phyloP scores from a whole-genome alignment of 176 grass and related monocot species.

The Poa annua region DNA sequence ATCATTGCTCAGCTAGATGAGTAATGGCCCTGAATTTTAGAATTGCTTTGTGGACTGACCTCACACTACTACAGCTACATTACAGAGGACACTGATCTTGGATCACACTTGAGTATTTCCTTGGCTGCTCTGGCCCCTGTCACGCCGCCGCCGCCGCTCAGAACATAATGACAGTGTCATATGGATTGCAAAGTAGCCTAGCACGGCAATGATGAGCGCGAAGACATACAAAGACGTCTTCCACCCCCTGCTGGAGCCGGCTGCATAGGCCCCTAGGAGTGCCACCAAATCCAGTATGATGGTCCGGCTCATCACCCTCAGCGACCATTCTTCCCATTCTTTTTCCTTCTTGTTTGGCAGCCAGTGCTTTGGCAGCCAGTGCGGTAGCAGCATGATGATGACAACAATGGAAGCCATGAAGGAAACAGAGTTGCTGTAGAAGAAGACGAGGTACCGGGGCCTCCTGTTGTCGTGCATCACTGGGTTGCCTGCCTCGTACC shows the following conservation, averaged over 20 bases:
- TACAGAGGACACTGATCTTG: not conserved
- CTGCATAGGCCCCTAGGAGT: constrained; percentile 2
- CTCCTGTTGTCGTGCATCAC: constrained; percentile 3
- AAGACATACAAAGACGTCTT: not conserved
- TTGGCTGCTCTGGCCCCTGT: not conserved
- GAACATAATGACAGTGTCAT: not conserved
- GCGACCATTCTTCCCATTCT: not conserved
- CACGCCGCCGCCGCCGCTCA: no score
- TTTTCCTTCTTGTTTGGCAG: not conserved
- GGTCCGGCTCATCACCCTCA: no score
- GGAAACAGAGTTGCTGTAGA: constrained; percentile 25
- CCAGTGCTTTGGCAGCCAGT: not conserved
- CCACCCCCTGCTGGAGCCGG: constrained; percentile 33
- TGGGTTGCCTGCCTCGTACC: not conserved
- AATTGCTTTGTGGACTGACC: not conserved
- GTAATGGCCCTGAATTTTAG: not conserved
- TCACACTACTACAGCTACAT: not conserved
- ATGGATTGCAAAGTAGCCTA: not conserved
- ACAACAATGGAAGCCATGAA: constrained; percentile 20
- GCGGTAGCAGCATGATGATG: not conserved
- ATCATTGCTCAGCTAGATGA: no score
- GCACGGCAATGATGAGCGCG: not conserved
- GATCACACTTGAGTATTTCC: not conserved
- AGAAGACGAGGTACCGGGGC: constrained; percentile 12
- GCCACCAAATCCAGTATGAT: no score